Conservation (phyloP, 306 rosid genomes). For the Vigna unguiculata region DNA sequence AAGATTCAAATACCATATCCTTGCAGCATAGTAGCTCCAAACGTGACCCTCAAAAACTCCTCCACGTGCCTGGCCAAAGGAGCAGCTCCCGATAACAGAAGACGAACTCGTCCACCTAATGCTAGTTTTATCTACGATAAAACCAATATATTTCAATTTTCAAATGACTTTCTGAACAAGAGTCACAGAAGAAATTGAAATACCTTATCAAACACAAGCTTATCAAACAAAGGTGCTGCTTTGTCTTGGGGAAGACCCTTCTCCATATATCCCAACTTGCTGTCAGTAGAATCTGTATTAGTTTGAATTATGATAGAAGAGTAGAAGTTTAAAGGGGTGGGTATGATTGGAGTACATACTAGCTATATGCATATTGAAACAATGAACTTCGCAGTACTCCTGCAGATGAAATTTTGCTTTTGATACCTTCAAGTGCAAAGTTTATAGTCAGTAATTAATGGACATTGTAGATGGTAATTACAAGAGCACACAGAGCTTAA, state of each 20-base stretch:
- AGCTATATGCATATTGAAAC: conserved; percentile 85
- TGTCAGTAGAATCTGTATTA: conserved; percentile 53
- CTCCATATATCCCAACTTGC: conserved; percentile 87
- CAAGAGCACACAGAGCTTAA: conserved; percentile 16
- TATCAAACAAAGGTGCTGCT: conserved; percentile 86
- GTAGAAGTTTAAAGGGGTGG: neutral
- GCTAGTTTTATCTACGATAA: conserved; percentile 72
- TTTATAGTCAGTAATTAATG: conserved; percentile 9
- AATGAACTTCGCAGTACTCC: conserved; percentile 67
- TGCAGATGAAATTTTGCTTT: conserved; percentile 74
- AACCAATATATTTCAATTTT: conserved; percentile 30
- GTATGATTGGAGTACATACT: conserved; percentile 54
- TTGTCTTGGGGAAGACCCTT: conserved; percentile 81
- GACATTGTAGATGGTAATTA: conserved; percentile 1
- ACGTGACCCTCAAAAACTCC: conserved; percentile 88
- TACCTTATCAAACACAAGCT: conserved; percentile 86
- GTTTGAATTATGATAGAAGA: conserved; percentile 37
- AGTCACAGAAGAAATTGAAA: conserved; percentile 37
- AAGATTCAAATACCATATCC: conserved; percentile 80
- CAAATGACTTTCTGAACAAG: conserved; percentile 18
- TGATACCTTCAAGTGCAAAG: conserved; percentile 57
- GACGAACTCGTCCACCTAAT: conserved; percentile 83
- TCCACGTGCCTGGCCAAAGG: conserved; percentile 90
- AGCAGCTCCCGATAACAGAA: conserved; percentile 90
- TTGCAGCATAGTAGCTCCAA: conserved; percentile 79